These are phyloP conservation scores for Hyaloscypha finlandica DNA, from an alignment of 495 filamentous ascomycete genomes.

Conservation along the genomic window DNA sequence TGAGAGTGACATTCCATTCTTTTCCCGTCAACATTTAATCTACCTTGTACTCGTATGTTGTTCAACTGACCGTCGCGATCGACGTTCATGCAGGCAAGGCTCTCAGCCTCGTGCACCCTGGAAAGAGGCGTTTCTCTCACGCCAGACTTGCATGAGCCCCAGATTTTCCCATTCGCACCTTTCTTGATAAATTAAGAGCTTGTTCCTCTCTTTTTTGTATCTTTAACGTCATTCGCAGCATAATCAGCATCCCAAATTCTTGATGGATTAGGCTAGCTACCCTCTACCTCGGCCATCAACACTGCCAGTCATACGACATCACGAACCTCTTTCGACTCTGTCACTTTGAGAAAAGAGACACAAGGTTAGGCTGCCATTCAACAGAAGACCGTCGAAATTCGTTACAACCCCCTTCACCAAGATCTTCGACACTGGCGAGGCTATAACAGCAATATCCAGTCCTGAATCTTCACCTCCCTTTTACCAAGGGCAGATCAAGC, in stretches of 20 bases:
- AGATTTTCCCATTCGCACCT: background rate
- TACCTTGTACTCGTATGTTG: background rate
- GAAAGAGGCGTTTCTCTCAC: conserved; percentile 1
- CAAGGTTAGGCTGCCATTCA: background rate
- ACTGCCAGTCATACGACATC: background rate
- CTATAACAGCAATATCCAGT: no score
- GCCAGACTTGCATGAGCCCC: conserved; percentile 5
- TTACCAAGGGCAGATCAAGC: background rate
- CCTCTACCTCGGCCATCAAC: background rate
- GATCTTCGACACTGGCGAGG: no score
- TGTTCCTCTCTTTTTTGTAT: background rate
- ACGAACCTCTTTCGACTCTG: background rate
- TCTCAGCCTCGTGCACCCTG: background rate
- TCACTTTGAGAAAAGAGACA: background rate
- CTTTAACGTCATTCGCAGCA: background rate
- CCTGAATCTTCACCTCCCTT: background rate
- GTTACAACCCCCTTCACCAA: background rate
- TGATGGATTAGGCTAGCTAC: background rate
- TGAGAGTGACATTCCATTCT: background rate
- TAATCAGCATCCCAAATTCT: background rate
- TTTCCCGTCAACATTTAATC: background rate
- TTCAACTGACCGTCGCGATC: background rate
- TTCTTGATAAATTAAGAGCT: background rate
- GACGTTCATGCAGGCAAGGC: conserved; percentile 1
- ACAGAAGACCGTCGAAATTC: background rate